A percentile compares a stretch with the other conserved stretches of the same genome.
phyloP scores from a whole-genome alignment of 1,139 yeast genomes.

The Sugiyamaella xylanicola region DNA sequence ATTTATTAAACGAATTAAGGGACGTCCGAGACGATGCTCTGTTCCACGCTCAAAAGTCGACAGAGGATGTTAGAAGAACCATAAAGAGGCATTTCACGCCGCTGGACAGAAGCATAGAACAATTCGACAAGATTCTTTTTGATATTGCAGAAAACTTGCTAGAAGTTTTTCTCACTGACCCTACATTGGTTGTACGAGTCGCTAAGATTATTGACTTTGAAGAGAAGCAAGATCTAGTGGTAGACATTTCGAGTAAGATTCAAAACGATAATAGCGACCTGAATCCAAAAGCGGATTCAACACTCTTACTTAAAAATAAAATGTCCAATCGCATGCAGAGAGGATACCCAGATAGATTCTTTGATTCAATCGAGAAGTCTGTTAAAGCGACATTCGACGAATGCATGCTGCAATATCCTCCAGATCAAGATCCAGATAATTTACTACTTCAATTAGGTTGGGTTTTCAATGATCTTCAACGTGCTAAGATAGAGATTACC shows the following conservation, averaged over 20 bases:
- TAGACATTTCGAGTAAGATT: conserved; percentile 54
- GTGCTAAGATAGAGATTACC: conserved; percentile 61
- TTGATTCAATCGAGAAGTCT: conserved; percentile 59
- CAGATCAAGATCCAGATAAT: conserved; percentile 50
- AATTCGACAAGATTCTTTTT: conserved; percentile 66
- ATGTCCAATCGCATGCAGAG: conserved; percentile 47
- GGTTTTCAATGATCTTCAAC: conserved; percentile 77
- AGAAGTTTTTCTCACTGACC: conserved; percentile 69
- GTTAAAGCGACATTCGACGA: conserved; percentile 67
- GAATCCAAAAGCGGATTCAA: conserved; percentile 6
- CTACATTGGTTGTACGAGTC: conserved; percentile 66
- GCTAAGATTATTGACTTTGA: conserved; percentile 81
- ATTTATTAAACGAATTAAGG: conserved; percentile 64
- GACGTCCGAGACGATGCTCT: conserved; percentile 78
- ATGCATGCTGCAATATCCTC: conserved; percentile 59
- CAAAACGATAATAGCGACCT: conserved; percentile 29
- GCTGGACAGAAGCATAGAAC: conserved; percentile 51
- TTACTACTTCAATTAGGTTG: conserved; percentile 76
- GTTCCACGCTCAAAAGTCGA: conserved; percentile 49
- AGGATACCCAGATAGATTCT: conserved; percentile 66
- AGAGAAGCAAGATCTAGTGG: conserved; percentile 71
- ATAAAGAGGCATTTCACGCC: conserved; percentile 62
- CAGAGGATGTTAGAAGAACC: conserved; percentile 72
- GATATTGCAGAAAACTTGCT: conserved; percentile 64
- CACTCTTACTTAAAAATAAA: conserved; percentile 14